Base-by-base conservation (phyloP, 1,284 basidiomycete species). In the Puccinia polysora region DNA sequence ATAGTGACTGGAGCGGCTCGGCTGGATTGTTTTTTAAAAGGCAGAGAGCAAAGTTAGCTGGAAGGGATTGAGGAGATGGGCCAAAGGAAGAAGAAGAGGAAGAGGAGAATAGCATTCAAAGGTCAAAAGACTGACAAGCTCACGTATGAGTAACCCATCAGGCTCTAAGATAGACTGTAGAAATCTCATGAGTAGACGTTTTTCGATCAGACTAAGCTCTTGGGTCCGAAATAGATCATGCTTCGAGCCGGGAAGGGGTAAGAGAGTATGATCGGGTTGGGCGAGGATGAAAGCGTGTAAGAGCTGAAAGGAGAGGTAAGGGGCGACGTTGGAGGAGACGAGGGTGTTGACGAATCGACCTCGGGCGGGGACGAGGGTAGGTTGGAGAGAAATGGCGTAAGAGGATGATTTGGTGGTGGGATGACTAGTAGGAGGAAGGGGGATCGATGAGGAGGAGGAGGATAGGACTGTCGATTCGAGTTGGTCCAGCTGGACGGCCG, bases 151-250 rank as follows among this genome's bases (percentile, higher is more conserved):
- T 47, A 50, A 45, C 15, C 5, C 28, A 52, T 52, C n/a, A 18
- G 63, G 36, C 1, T 65, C 32, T 5, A 52, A 30, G 34, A 65
- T 65, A 28, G 63, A 8, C 25, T 65, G 63, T 23, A 65, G 52
- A 32, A 65, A 52, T 3, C 63, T 15, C 63, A 65, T 65, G 50
- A 65, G 63, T 1, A 53, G 63, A 20, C 63, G 63, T 53, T 65
- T 65, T 4, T 65, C 63, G 49, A 53, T 18, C 20, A 65, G 23
- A 18, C 20, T 40, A 20, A 65, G 63, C 8, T 40, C 2, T 10
- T 8, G 3, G 20, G 40, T 30, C 2, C 63, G 14, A 34, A 65
- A 65, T 12, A 65, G 32, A 49, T 65, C 63, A 34, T 65, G 63
- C n/a, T 65, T 65, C 4, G 63, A 65, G 4, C 63, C 63, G 15